Evolutionary conservation across 2,329 filamentous ascomycete species (phyloP), one percentile per base, ranked within the genome.

Genomic region (Ceratocystis huliohia): DNA sequence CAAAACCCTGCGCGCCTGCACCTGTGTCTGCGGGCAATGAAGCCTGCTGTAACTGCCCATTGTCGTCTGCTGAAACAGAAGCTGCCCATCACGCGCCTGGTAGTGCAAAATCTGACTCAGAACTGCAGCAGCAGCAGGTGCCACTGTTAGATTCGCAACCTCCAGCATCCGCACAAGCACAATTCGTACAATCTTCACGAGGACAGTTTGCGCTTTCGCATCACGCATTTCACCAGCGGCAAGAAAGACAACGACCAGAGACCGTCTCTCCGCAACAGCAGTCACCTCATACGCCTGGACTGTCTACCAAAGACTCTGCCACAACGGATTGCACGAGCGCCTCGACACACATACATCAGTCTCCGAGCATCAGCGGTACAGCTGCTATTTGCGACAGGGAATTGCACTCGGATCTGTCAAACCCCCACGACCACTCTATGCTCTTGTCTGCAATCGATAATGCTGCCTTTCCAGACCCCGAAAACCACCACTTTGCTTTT

Each of bases 401-500:
- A 1, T 41, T 41, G 37, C 10, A 41, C 3, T 13, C 37, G 8
- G 37, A 13, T 41, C 10, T 13, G 10, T 41, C 37, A 53, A 25
- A 59, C 17, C n/a, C 53, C 8, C 53, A 33, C 53, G n/a, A 30
- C 45, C 53, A 61, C 33, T 53, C 50, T n/a, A 30, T 33, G 7
- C 62, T 66, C 62, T 41, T 65, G 25, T 20, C 66, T 10, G 63
- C 64, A 17, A 37, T 67, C 25, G 37, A 59, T 22, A 41, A 63
- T 25, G 68, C 64, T 15, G 68, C 62, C n/a, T 64, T 67, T 57
- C 56, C 65, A 20, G n/a, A 30, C 56, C 44, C 62, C 63, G 25
- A 37, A 22, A 53, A 50, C 66, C 82, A 80, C 70, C 77, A 75
- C 5, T 84, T 84, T 68, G 81, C 80, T 13, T 84, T 83, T 67